Base-by-base conservation (phyloP, 352 stramenopile species). In the Pythium apleroticum region DNA sequence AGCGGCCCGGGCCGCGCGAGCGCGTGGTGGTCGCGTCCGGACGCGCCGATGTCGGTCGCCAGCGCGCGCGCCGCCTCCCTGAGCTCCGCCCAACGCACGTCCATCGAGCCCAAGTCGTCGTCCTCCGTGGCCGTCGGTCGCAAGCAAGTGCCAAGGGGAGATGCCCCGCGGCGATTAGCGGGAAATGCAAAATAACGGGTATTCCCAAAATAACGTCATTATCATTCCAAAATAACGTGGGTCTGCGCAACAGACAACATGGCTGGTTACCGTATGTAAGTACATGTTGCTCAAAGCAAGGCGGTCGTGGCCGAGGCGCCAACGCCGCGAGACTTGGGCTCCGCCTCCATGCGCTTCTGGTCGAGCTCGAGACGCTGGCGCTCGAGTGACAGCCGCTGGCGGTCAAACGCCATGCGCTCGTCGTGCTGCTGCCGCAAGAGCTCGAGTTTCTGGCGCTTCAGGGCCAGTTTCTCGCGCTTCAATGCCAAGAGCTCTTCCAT, bases 11-110 rank as follows among this genome's bases (percentile, higher is more conserved):
- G 76, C 20, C 75, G 75, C 22, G 72, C 61, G 30, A 93, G 68
- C 56, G 81, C 86, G 70, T 93, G 84, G 64, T 93, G 81, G 57
- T 90, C 78, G 53, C 82, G 81, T 14, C 77, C 81, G 3, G 82
- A 85, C 20, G 66, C 61, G 54, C 82, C 84, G 57, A 89, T 86
- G 28, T 89, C 79, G 30, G 67, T 59, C 31, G 72, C 74, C 60
- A 93, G 77, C 24, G 63, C 71, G 48, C 56, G 72, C 37, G 77
- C 80, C 63, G 87, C 79, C 61, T 88, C 82, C 57, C 77, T 78
- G 24, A 93, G 75, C 69, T 84, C 74, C 55, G 71, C 78, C 84
- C 84, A 93, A 20, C 53, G 58, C 57, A 74, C 37, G 28, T 62
- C 57, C 63, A 66, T 66, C 48, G 46, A 48, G 46, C 46, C 48